Conservation (phyloP, 2,329 filamentous ascomycete species). For the Microdochium paspali region DNA sequence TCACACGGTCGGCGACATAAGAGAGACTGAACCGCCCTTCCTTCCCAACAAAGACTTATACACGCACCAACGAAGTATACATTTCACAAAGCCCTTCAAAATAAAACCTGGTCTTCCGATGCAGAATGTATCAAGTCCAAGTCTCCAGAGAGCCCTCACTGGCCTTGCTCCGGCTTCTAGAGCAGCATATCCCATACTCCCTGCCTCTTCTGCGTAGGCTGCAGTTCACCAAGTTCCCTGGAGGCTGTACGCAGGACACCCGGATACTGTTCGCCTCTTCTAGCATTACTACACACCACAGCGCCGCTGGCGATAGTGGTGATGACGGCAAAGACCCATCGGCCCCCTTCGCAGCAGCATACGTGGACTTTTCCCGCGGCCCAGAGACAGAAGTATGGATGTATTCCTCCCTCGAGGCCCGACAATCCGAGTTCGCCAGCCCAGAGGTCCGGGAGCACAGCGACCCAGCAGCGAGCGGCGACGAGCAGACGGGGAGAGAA, state of each 20-base stretch:
- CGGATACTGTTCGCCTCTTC: constrained; percentile 31
- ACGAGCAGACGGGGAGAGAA: background rate
- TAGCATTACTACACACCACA: constrained; percentile 4
- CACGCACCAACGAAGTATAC: no score
- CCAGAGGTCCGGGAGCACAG: background rate
- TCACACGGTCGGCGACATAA: no score
- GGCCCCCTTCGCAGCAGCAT: constrained; percentile 42
- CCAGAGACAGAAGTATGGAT: constrained; percentile 59
- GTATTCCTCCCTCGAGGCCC: constrained; percentile 41
- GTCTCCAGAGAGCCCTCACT: constrained; percentile 20
- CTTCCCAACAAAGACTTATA: no score
- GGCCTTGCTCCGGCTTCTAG: constrained; percentile 36
- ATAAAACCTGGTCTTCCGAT: no score
- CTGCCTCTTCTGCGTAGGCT: constrained; percentile 54
- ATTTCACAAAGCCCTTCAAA: no score
- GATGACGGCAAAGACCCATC: constrained; percentile 3
- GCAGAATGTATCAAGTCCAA: constrained; percentile 5
- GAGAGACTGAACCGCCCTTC: no score
- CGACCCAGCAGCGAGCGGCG: background rate
- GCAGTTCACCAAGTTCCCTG: constrained; percentile 39
- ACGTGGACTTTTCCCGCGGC: constrained; percentile 48
- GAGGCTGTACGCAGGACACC: constrained; percentile 29
- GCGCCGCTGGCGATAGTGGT: background rate
- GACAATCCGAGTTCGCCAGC: constrained; percentile 5
- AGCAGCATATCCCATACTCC: constrained; percentile 43